Conservation (phyloP, 768 basidiomycete species). For the Suillus paluster region DNA sequence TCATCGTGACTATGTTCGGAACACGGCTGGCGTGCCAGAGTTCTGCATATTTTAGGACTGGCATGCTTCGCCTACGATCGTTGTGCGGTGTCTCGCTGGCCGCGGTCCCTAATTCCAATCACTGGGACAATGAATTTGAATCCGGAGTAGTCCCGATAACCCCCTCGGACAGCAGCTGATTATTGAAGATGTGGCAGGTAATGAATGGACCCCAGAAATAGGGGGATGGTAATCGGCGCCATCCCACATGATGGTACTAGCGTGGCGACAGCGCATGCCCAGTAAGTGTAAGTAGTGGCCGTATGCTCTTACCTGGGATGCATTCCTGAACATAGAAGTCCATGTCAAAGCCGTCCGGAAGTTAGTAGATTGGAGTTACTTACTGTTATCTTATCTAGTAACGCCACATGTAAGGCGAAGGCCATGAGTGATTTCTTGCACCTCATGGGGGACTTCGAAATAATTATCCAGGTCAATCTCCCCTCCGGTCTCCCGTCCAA, state of each 20-base stretch:
- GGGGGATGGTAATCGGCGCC: neutral
- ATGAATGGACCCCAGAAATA: neutral
- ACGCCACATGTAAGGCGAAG: neutral
- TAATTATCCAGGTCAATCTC: neutral
- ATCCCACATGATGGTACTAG: no score
- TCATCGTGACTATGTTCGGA: neutral
- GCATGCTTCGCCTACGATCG: neutral
- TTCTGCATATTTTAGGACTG: neutral
- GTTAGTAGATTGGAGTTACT: neutral
- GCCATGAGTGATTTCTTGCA: neutral
- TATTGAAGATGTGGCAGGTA: neutral
- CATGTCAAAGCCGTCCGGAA: neutral
- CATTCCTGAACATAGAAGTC: neutral
- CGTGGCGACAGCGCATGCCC: neutral
- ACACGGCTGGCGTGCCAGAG: neutral
- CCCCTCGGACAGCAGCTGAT: neutral
- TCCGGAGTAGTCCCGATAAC: neutral
- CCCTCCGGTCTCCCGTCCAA: neutral
- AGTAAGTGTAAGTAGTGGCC: neutral
- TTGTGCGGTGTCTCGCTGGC: neutral
- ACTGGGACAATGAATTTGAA: neutral
- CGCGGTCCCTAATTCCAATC: neutral
- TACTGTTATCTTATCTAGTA: neutral
- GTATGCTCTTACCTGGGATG: neutral
- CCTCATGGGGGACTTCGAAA: neutral